A percentile compares a stretch with the other conserved stretches of the same genome.
Evolutionary conservation across 169 alveolate genomes (phyloP).

Genomic region (Cryptosporidium sp.): DNA sequence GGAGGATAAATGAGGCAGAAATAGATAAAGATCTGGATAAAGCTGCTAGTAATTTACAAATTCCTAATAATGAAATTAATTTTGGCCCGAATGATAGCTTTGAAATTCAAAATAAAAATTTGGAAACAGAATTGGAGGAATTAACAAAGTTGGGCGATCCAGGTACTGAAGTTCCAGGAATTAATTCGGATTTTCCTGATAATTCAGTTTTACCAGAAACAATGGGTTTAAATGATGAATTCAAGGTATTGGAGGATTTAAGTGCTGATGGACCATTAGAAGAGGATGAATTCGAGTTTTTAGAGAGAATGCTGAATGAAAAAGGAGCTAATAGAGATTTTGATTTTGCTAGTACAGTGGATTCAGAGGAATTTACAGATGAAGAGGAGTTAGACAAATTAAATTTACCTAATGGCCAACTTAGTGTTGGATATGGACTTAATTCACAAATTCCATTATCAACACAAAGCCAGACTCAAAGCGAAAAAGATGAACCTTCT

Average conservation of each 20-base stretch:
- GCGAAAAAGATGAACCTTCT: neutral
- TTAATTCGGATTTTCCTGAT: neutral
- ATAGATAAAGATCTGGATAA: neutral
- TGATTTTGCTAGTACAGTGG: conserved; percentile 12
- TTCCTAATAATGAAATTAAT: neutral
- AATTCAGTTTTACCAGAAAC: neutral
- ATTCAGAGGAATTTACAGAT: conserved; percentile 8
- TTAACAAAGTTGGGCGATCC: neutral
- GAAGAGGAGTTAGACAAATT: neutral
- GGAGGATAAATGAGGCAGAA: neutral
- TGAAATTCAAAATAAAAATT: neutral
- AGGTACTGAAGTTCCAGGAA: neutral
- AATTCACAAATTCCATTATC: too few species aligned
- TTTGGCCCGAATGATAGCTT: neutral
- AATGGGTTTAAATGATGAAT: neutral
- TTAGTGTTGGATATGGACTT: neutral
- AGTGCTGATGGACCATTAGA: neutral
- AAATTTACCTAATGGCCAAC: neutral
- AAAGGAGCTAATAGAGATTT: neutral
- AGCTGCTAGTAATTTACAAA: neutral
- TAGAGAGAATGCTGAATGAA: neutral
- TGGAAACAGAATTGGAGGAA: neutral
- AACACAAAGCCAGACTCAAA: neutral
- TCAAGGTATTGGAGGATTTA: neutral
- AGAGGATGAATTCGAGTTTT: conserved; percentile 5